phyloP scores from a whole-genome alignment of 768 basidiomycete genomes.

The Strobilomyces confusus region DNA sequence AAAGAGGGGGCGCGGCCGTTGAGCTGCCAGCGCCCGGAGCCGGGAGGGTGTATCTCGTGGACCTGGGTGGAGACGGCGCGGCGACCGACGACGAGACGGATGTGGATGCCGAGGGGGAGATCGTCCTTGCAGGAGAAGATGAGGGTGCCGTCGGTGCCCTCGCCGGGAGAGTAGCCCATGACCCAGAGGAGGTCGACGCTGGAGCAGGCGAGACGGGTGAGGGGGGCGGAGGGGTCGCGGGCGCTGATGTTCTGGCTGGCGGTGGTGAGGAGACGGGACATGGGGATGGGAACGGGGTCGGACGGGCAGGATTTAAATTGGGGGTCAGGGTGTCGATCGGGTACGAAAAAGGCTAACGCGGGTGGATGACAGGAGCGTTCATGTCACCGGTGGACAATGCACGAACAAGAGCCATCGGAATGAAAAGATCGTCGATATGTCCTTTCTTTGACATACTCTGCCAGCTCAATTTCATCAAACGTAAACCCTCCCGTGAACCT shows the following conservation, averaged over 20 bases:
- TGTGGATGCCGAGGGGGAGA: slow-evolving; percentile 39
- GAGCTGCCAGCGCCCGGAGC: slow-evolving; percentile 60
- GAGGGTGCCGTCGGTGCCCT: slow-evolving; percentile 60
- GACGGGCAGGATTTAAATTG: slow-evolving; percentile 24
- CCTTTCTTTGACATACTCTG: slow-evolving; percentile 21
- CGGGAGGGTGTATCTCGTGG: slow-evolving; percentile 42
- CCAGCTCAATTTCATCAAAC: slow-evolving; percentile 18
- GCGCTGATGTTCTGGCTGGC: slow-evolving; percentile 10
- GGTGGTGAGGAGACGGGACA: not conserved
- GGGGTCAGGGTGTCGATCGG: slow-evolving; percentile 17
- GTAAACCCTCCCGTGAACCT: slow-evolving; percentile 2
- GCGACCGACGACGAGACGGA: slow-evolving; percentile 71
- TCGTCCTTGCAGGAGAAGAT: slow-evolving; percentile 43
- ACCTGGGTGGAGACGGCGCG: slow-evolving; percentile 69
- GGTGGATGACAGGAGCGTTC: not conserved
- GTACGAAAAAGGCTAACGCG: slow-evolving; percentile 12
- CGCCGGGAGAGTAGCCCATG: slow-evolving; percentile 57
- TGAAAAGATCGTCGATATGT: slow-evolving; percentile 13
- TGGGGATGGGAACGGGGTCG: not conserved
- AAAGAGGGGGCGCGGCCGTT: slow-evolving; percentile 58
- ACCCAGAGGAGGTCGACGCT: slow-evolving; percentile 56
- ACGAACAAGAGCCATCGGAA: slow-evolving; percentile 25
- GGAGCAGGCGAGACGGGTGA: slow-evolving; percentile 40
- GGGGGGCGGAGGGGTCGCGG: slow-evolving; percentile 6
- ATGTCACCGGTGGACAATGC: slow-evolving; percentile 11